phyloP scores from a whole-genome alignment of 2,329 filamentous ascomycete genomes.

The Colletotrichum tanaceti region DNA sequence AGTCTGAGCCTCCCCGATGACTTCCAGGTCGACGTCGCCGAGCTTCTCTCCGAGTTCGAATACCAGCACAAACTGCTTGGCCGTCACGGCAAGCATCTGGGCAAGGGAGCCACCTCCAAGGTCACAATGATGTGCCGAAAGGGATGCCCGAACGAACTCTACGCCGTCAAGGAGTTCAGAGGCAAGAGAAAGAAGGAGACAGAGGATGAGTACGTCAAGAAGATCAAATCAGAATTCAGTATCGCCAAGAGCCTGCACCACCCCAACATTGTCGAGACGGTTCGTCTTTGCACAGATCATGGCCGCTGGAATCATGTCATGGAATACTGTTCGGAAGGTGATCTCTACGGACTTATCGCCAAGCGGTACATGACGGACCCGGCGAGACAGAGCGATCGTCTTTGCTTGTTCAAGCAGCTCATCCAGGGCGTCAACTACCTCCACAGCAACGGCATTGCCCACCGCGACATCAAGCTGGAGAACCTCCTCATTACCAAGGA shows the following conservation, averaged over 20 bases:
- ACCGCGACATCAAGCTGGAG: constrained; percentile 91
- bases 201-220: constrained; percentile 81
- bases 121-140: constrained; percentile 84
- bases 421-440: constrained; percentile 85
- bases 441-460: constrained; percentile 85
- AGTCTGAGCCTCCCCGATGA: constrained; percentile 80
- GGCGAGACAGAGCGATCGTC: constrained; percentile 74
- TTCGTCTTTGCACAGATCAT: constrained; percentile 79
- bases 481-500: constrained; percentile 83
- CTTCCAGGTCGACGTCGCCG: constrained; percentile 76
- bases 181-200: constrained; percentile 76
- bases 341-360: constrained; percentile 80
- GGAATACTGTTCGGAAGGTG: constrained; percentile 88
- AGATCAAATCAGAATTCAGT: constrained; percentile 91
- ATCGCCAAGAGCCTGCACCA: constrained; percentile 88
- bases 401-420: constrained; percentile 91
- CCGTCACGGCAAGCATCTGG: constrained; percentile 78
- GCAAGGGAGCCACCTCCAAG: constrained; percentile 84
- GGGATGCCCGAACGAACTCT: constrained; percentile 72
- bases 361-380: constrained; percentile 74
- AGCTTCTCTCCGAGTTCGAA: constrained; percentile 76
- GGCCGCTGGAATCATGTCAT: constrained; percentile 91
- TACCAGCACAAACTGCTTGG: constrained; percentile 77
- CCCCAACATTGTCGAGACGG: constrained; percentile 86
- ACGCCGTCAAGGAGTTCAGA: constrained; percentile 90